Conservation (phyloP, 2,329 filamentous ascomycete species). For the Alternaria triticina region DNA sequence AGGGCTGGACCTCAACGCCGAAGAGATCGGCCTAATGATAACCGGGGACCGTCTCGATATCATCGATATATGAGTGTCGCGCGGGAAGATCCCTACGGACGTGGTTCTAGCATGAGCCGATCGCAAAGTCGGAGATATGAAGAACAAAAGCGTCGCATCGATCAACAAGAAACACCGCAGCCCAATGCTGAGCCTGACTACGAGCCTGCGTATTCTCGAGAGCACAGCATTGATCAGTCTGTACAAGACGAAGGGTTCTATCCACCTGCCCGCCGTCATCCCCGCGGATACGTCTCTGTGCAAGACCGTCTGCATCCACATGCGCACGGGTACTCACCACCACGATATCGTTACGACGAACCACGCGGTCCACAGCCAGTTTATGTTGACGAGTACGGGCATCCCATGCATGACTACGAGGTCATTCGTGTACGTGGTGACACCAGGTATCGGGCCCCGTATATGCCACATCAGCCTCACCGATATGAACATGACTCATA, state of each 20-base stretch:
- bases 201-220: conserved; percentile 38
- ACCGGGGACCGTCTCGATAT: conserved; percentile 43
- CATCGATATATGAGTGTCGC: conserved; percentile 45
- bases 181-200: conserved; percentile 37
- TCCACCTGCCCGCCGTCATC: conserved; percentile 22
- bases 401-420: conserved; percentile 39
- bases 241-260: conserved; percentile 36
- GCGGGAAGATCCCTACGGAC: conserved; percentile 44
- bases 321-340: conserved; percentile 32
- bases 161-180: conserved; percentile 46
- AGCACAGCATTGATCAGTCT: conserved; percentile 40
- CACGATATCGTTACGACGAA: conserved; percentile 41
- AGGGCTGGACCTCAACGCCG: conserved; percentile 40
- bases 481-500: conserved; percentile 40
- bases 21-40: conserved; percentile 41
- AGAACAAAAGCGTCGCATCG: conserved; percentile 43
- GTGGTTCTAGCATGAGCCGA: conserved; percentile 43
- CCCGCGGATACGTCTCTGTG: conserved; percentile 43
- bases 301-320: conserved; percentile 37
- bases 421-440: conserved; percentile 39
- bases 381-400: conserved; percentile 43
- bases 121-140: conserved; percentile 46
- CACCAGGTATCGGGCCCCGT: conserved; percentile 17
- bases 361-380: conserved; percentile 33
- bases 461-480: conserved; percentile 21